Base-by-base conservation (phyloP, 805 yeast species). In the Vanderwaltozyma tropicalis region DNA sequence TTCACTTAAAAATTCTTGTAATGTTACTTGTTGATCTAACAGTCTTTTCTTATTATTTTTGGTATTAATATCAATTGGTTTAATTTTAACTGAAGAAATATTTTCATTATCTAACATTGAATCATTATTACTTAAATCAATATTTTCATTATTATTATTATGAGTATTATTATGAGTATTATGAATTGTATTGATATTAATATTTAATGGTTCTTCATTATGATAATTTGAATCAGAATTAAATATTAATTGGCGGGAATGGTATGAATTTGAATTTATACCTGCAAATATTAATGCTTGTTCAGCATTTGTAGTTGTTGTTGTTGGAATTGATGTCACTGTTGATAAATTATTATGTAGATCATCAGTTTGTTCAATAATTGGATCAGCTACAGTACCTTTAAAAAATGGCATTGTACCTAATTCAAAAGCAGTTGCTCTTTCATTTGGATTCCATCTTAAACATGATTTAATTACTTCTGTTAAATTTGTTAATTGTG, bases 381-480 rank as follows among this genome's bases (percentile, higher is more conserved):
- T 19, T 38, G 35, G 34, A 31, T 38, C 37, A n/a, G 29, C 37
- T 13, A 63, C 54, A 2, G 80, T 66, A 14, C 66, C 65, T 35
- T 59, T 57, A 56, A 82, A 82, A 53, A 76, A 82, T 0, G 69
- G 61, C 72, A 73, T 64, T 13, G 58, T 35, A 41, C 76, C 63
- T 22, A 82, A 46, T 8, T 58, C 57, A 1, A 64, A 64, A 2
- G 71, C 80, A 28, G 71, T 68, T 0, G 74, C 69, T 46, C 94
- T 67, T n/a, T 58, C 53, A n/a, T 59, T 57, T 2, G 95, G 94
- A 58, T 85, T 78, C 95, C 96, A 87, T 35, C 69, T 62, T 25
- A 87, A 63, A 68, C 70, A 41, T 62, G 62, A 37, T 58, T 67
- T 47, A 51, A 72, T 50, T 58, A 69, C 52, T 55, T 68, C 48